Base-by-base conservation (phyloP, 2,329 filamentous ascomycete genomes). In the Pseudomassariella vexata region DNA sequence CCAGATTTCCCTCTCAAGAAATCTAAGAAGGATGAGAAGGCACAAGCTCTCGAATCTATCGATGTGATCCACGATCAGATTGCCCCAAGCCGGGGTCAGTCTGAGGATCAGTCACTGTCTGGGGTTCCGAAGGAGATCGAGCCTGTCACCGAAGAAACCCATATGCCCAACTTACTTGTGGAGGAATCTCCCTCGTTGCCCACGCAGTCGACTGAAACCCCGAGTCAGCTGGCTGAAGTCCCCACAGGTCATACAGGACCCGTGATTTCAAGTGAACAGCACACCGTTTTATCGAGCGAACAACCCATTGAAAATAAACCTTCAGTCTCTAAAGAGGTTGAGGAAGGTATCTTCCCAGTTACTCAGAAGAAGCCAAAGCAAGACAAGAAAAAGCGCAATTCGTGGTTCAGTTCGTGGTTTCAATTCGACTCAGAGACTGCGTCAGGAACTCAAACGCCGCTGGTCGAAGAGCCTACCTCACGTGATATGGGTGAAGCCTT, bases 351-450 rank as follows among this genome's bases (percentile, higher is more conserved):
- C 20, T 52, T 48, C 28, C 30, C 48, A 9, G 40, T 48, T 28
- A 47, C 48, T 26, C 45, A 44, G 14, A 57, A 59, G 36, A 34
- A 34, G 15, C 29, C 32, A 18, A 34, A 34, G 19, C 28, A 34
- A 16, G 32, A 34, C 25, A 34, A 34, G 25, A 61, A 61, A 50
- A 65, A 59, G 32, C n/a, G n/a, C n/a, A n/a, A n/a, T n/a, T n/a
- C n/a, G n/a, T n/a, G n/a, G n/a, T n/a, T n/a, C n/a, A n/a, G n/a
- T n/a, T n/a, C n/a, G n/a, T n/a, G n/a, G n/a, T n/a, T n/a, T n/a
- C 45, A 50, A 16, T 29, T 40, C 15, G 23, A 31, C 32, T 30
- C 44, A 32, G 42, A 38, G 19, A 31, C 36, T 30, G 24, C 37
- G 5, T 36, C 41, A 2, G 39, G 32, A 15, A 19, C 25, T 6